Percentiles rank a stretch among this genome's conserved stretches.
phyloP scores from a whole-genome alignment of 2,329 filamentous ascomycete species.

The Apiospora saccharicola region DNA sequence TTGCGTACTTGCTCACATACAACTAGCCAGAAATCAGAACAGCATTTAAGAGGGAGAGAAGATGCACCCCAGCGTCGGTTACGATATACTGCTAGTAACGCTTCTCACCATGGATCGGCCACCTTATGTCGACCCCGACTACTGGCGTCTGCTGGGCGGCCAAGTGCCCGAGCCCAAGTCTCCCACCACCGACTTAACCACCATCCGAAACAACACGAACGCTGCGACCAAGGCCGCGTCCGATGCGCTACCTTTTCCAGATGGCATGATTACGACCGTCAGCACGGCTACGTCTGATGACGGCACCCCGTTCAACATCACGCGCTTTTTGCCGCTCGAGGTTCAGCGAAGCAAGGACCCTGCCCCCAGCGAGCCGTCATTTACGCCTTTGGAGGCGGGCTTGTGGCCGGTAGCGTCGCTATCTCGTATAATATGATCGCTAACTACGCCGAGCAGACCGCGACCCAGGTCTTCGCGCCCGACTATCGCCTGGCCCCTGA shows the following conservation, averaged over 20 bases:
- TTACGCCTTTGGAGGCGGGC: constrained; percentile 36
- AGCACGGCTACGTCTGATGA: constrained; percentile 34
- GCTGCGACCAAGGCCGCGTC: neutral
- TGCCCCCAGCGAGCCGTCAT: constrained; percentile 35
- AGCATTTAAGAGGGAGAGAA: no score
- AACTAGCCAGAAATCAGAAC: no score
- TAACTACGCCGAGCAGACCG: constrained; percentile 29
- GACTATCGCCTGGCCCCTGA: constrained; percentile 59
- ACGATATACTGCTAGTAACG: neutral
- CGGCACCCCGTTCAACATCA: constrained; percentile 32
- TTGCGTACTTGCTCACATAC: no score
- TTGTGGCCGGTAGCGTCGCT: constrained; percentile 34
- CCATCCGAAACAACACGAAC: neutral
- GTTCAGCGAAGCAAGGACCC: neutral
- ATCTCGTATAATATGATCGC: constrained; percentile 28
- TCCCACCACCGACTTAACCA: neutral
- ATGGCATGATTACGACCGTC: constrained; percentile 32
- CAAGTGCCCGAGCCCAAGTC: neutral
- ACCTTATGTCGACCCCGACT: constrained; percentile 4
- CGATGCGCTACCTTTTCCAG: constrained; percentile 10
- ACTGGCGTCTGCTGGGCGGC: constrained; percentile 22
- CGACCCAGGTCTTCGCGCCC: constrained; percentile 43
- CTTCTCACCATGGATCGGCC: neutral
- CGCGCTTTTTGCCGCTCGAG: constrained; percentile 32
- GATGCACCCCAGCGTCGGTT: no score